phyloP scores from a whole-genome alignment of 73 alveolate genomes.

The Uronychia binucleata region DNA sequence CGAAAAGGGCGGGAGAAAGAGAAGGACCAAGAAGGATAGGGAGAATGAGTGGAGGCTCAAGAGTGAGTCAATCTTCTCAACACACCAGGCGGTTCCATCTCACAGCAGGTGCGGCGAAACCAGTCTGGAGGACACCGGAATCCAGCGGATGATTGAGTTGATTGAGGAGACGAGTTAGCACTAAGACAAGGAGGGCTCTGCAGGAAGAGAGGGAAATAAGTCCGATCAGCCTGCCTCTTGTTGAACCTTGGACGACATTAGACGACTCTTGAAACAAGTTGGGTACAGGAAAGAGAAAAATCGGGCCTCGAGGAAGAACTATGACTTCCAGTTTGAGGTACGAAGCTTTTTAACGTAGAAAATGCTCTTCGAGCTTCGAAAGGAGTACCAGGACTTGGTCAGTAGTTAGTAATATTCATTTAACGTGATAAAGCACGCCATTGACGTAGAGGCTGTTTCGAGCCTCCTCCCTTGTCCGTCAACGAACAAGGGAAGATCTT shows the following conservation, averaged over 20 bases:
- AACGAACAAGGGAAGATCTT: neutral
- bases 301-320: neutral
- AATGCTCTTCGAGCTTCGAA: neutral
- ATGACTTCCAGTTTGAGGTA: neutral
- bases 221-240: neutral
- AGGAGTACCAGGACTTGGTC: neutral
- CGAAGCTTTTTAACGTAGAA: neutral
- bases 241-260: neutral
- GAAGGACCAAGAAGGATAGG: neutral
- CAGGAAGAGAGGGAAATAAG: neutral
- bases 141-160: neutral
- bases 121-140: neutral
- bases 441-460: neutral
- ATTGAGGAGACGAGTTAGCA: neutral
- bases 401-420: neutral
- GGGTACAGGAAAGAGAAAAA: neutral
- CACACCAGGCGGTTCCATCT: neutral
- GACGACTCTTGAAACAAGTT: neutral
- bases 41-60: neutral
- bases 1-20: neutral
- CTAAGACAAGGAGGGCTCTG: neutral
- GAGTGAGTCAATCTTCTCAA: neutral
- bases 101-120: neutral
- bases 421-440: neutral
- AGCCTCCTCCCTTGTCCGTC: neutral